Evolutionary conservation across 2,329 filamentous ascomycete species (phyloP).

Genomic region (Chrysoporthe deuterocubensis): DNA sequence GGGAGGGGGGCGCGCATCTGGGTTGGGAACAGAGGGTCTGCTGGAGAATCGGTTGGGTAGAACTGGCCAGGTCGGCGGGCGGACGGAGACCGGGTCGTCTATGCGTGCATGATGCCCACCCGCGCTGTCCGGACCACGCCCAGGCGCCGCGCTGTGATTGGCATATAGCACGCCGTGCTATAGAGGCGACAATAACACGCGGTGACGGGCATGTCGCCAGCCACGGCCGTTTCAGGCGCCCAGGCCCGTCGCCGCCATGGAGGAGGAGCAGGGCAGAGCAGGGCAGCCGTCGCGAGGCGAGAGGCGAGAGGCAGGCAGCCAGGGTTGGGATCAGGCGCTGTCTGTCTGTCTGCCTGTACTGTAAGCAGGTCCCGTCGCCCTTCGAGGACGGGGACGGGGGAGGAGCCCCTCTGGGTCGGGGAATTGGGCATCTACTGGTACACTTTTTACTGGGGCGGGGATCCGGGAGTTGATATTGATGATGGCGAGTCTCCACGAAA

Average conservation of each 20-base stretch:
- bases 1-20: neutral
- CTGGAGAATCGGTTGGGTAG: neutral
- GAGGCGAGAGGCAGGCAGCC: no score
- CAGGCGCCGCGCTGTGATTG: neutral
- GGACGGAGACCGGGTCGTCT: neutral
- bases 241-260: neutral
- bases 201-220: neutral
- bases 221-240: neutral
- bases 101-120: neutral
- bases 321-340: no score
- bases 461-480: neutral
- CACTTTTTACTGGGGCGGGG: neutral
- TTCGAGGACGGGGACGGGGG: neutral
- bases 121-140: neutral
- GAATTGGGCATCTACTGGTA: slow-evolving; percentile 4
- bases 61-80: neutral
- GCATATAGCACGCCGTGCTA: neutral
- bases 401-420: neutral
- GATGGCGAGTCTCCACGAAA: neutral
- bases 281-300: no score
- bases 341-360: neutral
- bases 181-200: neutral
- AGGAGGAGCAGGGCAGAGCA: neutral
- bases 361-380: no score
- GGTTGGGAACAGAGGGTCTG: neutral